Evolutionary conservation across 1,284 basidiomycete species (phyloP), one percentile per base, ranked within the genome.

Genomic region (Microbotryomycetes sp.): DNA sequence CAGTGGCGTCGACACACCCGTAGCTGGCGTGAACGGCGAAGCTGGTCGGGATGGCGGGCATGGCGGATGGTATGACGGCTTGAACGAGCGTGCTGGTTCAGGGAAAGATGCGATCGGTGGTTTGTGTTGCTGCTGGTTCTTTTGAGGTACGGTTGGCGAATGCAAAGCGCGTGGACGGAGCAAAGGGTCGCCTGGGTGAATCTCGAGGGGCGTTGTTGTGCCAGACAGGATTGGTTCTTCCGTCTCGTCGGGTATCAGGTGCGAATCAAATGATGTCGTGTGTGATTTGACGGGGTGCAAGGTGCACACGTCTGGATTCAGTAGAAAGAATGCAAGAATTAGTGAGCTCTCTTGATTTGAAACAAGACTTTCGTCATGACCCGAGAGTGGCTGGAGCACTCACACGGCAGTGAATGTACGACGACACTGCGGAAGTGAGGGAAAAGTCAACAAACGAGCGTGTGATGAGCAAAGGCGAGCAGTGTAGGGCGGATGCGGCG

Each of bases 391-490:
- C n/a, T n/a, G n/a, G 11, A 3, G 11, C 1, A 29, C 62, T 24
- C 16, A 69, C 65, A 69, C 9, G 67, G 67, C 24, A 69, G 55
- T 16, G 65, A 67, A 28, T 69, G 67, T 3, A 64, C 62, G 23
- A 69, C 67, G 26, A 69, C 67, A 24, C 67, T 69, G 65, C 49
- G 58, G 41, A 45, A 54, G 27, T 35, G 35, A 21, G 31, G 15
- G 27, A 45, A 31, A 18, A 2, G 30, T 31, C 29, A 31, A 30
- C 52, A 18, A 54, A 45, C 52, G 31, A 18, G 3, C 18, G 7
- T 11, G 35, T 11, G 3, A 35, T 23, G 18, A 27, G 31, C 16
- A 51, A 21, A 31, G 27, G 5, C 46, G 23, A 26, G 48, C 35
- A 18, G 35, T 18, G 35, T 18, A 18, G 9, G 9, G 21, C 11